A percentile compares a stretch with the other conserved stretches of the same genome.
These are phyloP conservation scores for Amanita jacksonii DNA, from an alignment of 768 basidiomycete species.

Conservation along the genomic window DNA sequence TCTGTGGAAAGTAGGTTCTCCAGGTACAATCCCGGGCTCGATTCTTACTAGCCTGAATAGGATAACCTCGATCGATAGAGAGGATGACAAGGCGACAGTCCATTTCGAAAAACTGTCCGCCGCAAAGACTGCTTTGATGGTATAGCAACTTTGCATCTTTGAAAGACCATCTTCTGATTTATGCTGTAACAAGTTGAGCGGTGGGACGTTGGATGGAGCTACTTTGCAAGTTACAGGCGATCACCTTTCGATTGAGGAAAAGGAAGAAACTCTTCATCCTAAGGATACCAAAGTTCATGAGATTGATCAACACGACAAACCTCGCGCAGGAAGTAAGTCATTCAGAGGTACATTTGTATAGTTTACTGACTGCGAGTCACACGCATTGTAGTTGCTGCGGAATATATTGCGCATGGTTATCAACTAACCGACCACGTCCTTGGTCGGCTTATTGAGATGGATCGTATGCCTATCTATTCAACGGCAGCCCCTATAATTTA, in stretches of 20 bases:
- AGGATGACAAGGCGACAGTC: slow-evolving; percentile 50
- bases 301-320: slow-evolving; percentile 86
- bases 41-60: slow-evolving; percentile 23
- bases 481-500: background rate
- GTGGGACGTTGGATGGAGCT: slow-evolving; percentile 66
- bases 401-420: slow-evolving; percentile 91
- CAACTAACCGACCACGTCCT: slow-evolving; percentile 68
- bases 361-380: too few relatives aligned
- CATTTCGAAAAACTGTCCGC: slow-evolving; percentile 79
- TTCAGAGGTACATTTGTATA: background rate
- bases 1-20: slow-evolving; percentile 70
- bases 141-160: slow-evolving; percentile 16
- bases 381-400: slow-evolving; percentile 58
- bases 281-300: slow-evolving; percentile 25
- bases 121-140: slow-evolving; percentile 82
- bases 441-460: slow-evolving; percentile 72
- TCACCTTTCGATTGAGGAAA: slow-evolving; percentile 45
- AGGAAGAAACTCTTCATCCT: slow-evolving; percentile 12
- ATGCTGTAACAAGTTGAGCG: slow-evolving; percentile 43
- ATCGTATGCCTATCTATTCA: slow-evolving; percentile 30
- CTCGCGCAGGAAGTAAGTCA: slow-evolving; percentile 67
- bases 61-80: slow-evolving; percentile 54
- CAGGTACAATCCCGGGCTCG: slow-evolving; percentile 1
- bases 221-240: slow-evolving; percentile 67
- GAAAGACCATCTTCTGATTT: background rate